Conservation (phyloP, 805 yeast species). For the Hanseniaspora vineae region DNA sequence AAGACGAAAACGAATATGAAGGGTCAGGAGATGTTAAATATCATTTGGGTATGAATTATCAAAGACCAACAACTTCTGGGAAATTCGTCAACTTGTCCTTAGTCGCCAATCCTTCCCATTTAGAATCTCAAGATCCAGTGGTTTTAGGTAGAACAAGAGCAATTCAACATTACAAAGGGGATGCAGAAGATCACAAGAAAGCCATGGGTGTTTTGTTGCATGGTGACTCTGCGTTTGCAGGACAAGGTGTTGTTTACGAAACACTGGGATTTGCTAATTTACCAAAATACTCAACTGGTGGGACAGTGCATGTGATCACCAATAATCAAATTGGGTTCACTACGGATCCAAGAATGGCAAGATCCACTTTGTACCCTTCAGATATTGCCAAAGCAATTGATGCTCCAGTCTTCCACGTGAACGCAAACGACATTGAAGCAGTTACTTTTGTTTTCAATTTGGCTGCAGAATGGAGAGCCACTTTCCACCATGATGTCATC, state of each 20-base stretch:
- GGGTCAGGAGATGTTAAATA: constrained; percentile 99
- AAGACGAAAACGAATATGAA: constrained; percentile 55
- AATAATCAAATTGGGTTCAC: constrained; percentile 99
- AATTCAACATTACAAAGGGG: constrained; percentile 80
- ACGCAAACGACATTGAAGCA: constrained; percentile 95
- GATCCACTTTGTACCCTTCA: constrained; percentile 96
- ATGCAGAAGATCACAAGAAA: constrained; percentile 68
- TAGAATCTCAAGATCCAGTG: constrained; percentile 98
- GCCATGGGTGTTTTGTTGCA: constrained; percentile 89
- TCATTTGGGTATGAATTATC: constrained; percentile 98
- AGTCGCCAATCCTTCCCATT: constrained; percentile 98
- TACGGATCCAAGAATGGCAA: constrained; percentile 93
- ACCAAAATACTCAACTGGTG: constrained; percentile 96
- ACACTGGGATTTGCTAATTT: constrained; percentile 88
- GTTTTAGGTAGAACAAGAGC: constrained; percentile 97
- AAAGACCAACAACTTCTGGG: constrained; percentile 98
- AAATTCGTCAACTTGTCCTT: constrained; percentile 87
- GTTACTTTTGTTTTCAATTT: constrained; percentile 81
- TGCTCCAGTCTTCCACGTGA: constrained; percentile 98
- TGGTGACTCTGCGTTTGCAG: constrained; percentile 99
- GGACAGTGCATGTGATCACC: constrained; percentile 90
- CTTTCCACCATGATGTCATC: constrained; percentile 92
- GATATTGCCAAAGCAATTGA: constrained; percentile 94
- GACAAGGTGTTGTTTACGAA: constrained; percentile 98
- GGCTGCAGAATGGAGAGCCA: constrained; percentile 98